Base-by-base conservation (phyloP, 179 eudicot genomes). In the Silene vulgaris region DNA sequence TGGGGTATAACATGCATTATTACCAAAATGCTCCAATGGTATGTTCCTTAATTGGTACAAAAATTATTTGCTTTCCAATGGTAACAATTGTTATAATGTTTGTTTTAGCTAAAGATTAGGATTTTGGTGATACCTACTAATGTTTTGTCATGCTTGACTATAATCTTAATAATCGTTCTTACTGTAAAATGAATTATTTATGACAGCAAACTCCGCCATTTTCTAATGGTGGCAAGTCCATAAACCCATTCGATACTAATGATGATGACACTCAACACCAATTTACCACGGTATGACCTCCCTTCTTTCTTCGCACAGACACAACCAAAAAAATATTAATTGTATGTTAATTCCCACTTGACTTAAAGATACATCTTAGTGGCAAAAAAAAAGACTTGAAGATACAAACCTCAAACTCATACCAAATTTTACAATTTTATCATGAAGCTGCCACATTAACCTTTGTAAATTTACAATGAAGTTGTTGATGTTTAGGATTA, bases 231-330 rank as follows among this genome's bases (percentile, higher is more conserved):
- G 66, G 81, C 74, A 83, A 74, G 80, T 83, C 96, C 30, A 86
- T 45, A 75, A 92, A 92, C 74, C 97, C 97, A 21, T 92, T 92
- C 65, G 97, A 92, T 76, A 65, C 82, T 23, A 82, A 76, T 64
- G 87, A 85, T 60, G 79, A 84, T 59, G 29, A 35, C 35, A 28
- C 68, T 67, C 87, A 83, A 75, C 78, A 64, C 75, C 82, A 72
- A 56, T 64, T 45, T 12, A 66, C 82, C 77, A 72, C 52, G 90
- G 97, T 90, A 90, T 13, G 80, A 3, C 5, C 20, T 67, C 71
- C 52, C 17, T 6, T 35, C 48, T 16, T 66, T 19, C 16, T n/a
- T 30, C 3, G 1, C 32, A 2, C 35, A 35, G 0, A 4, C 40
- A 35, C 40, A 35, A 35, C 40, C 40, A 3, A 35, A 29, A 29